Evolutionary conservation across 805 yeast species (phyloP), one percentile per base, ranked within the genome.

Genomic region (Ogataea zsoltii): DNA sequence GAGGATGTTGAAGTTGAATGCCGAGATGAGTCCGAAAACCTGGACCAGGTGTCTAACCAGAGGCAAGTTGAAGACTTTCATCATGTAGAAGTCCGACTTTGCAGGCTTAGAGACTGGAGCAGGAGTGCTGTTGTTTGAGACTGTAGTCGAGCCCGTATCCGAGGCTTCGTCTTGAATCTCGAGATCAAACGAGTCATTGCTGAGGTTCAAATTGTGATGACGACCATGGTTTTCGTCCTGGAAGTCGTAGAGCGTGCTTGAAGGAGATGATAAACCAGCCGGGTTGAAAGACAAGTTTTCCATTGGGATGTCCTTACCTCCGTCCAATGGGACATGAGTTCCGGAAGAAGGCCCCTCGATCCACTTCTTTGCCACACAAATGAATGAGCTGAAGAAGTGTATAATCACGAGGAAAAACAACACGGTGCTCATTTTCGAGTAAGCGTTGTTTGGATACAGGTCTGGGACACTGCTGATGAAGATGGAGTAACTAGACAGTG

Each of bases 381-480:
- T 57, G 6, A 82, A 53, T 0, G 89, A 83, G 14, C 79, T 60
- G 11, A 70, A 49, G 58, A 76, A 78, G 53, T 88, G 96, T 2
- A 70, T 65, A 2, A 75, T 46, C 2, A 82, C 64, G 10, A 80
- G 63, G 40, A 83, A 60, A 10, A 84, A 65, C 47, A 89, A 65
- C 10, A 86, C 76, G 59, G 77, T 69, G 18, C 85, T 75, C 80
- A 87, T 80, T 56, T 74, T 77, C 12, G 78, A 67, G 65, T 90
- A 90, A 0, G 85, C 83, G 60, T 88, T 88, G 33, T 76, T 72
- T 1, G 96, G 96, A 62, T 88, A 92, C 56, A 88, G 69, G 44
- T 76, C 72, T 0, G 87, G 85, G 18, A 82, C 83, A 14, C 83
- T 70, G 4, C 70, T 62, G 33, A 79, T 75, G 58, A 83, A 88